These are phyloP conservation scores for Hylodesmum podocarpum DNA, from an alignment of 306 rosid species.

Conservation along the genomic window DNA sequence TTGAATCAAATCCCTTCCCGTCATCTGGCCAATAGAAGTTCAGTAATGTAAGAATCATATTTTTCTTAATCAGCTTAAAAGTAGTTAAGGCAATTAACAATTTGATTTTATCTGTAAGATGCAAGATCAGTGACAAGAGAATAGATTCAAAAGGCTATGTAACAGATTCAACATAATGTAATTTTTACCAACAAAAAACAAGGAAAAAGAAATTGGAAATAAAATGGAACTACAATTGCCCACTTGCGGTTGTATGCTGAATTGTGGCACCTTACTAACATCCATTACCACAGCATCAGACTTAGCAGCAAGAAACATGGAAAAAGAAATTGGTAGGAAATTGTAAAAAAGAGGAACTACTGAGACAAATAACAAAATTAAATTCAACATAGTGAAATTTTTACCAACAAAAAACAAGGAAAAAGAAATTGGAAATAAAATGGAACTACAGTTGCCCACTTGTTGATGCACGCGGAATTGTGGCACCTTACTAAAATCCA, in stretches of 20 bases:
- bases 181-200: background rate
- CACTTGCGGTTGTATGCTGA: background rate
- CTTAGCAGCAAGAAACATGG: background rate
- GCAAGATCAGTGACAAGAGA: background rate
- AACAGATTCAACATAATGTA: background rate
- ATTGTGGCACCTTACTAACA: background rate
- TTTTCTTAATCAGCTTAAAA: background rate
- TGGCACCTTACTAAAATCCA: background rate
- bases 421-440: background rate
- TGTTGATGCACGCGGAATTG: background rate
- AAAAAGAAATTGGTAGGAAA: background rate
- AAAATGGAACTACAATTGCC: background rate
- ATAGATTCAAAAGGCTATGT: background rate
- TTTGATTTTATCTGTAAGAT: background rate
- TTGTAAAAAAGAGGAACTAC: background rate
- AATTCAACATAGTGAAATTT: too few relatives aligned
- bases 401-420: background rate
- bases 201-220: background rate
- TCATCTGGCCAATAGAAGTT: background rate
- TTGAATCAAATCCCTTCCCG: background rate
- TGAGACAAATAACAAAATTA: background rate
- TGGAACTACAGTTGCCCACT: too few relatives aligned
- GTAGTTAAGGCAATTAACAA: background rate
- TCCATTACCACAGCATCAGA: slow-evolving; percentile 3
- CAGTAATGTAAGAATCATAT: background rate